phyloP scores from a whole-genome alignment of 1,284 basidiomycete genomes.

The Pyrrhoderma lamaoense region DNA sequence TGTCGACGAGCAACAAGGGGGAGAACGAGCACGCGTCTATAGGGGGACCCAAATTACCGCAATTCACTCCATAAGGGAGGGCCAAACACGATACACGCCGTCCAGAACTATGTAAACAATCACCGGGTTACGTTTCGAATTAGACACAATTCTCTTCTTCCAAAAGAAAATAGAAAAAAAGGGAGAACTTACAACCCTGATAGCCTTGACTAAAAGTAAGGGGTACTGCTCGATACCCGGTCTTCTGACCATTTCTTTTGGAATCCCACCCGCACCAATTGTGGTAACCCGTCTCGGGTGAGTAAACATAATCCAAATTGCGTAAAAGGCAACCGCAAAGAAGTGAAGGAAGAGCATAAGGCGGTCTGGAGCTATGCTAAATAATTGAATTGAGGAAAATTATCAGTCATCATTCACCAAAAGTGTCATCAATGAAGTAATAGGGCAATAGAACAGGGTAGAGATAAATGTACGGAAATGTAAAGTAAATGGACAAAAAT shows the following conservation, averaged over 20 bases:
- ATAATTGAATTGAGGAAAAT: slow-evolving; percentile 2
- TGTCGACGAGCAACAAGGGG: no score
- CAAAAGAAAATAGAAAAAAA: slow-evolving; percentile 11
- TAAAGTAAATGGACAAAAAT: slow-evolving; percentile 11
- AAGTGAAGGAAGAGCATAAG: slow-evolving; percentile 84
- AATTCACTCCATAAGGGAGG: slow-evolving; percentile 87
- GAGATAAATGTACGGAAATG: background rate
- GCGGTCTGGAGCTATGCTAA: slow-evolving; percentile 66
- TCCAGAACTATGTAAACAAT: slow-evolving; percentile 59
- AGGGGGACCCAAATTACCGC: background rate
- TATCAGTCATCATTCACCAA: background rate
- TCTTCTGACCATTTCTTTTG: slow-evolving; percentile 30
- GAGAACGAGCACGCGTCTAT: no score
- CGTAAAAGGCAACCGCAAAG: slow-evolving; percentile 92
- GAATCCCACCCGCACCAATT: slow-evolving; percentile 25
- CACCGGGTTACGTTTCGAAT: background rate
- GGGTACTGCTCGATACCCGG: slow-evolving; percentile 58
- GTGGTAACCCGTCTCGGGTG: slow-evolving; percentile 40
- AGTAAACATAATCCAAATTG: slow-evolving; percentile 81
- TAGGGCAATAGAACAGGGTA: background rate
- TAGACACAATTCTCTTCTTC: no score
- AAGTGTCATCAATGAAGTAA: background rate
- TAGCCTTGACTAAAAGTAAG: slow-evolving; percentile 42
- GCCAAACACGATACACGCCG: slow-evolving; percentile 78
- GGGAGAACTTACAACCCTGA: slow-evolving; percentile 47